Evolutionary conservation across 352 stramenopile genomes (phyloP), one percentile per base, ranked within the genome.

Genomic region (Blastocystis sp.): DNA sequence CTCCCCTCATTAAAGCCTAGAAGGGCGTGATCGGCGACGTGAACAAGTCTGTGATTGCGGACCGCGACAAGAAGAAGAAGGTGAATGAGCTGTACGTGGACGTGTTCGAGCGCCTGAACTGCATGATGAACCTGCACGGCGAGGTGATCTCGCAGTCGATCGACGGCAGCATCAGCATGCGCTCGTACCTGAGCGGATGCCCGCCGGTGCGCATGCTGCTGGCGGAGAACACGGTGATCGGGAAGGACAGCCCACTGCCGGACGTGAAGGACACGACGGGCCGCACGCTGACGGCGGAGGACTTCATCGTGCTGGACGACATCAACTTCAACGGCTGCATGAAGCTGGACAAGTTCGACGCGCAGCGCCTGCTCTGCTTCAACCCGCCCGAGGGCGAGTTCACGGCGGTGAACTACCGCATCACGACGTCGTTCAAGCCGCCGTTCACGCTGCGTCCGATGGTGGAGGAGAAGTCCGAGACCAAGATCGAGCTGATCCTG

Each of bases 61-160:
- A 88, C n/a, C 45, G 65, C 11, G 89, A 70, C 17, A 93, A 93
- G 78, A 91, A 95, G 76, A 60, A 43, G 53, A 61, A 56, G 89
- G 95, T 97, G 87, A 98, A 98, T 91, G 96, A 99, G 89, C 97
- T 99, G 43, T 99, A 98, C 91, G 97, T 98, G 59, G 96, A 99
- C 90, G 98, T 99, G 90, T 90, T 98, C 71, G 96, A 99, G 92
- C 92, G 96, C 40, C 92, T 99, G 52, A 98, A 97, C 89, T 94
- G 98, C 38, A 92, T 98, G n/a, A 98, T 98, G 89, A 96, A 94
- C 43, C 93, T 93, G 14, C 96, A 95, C 76, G 96, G 96, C 62
- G 96, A 98, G 88, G 95, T 98, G 82, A 93, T 99, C 69, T 98
- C 98, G 89, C 96, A 94, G 41, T 97, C 94, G 52, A 98, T 99